These are phyloP conservation scores for Chaetoscypha palmicola DNA, from an alignment of 2,329 filamentous ascomycete genomes.

Conservation along the genomic window DNA sequence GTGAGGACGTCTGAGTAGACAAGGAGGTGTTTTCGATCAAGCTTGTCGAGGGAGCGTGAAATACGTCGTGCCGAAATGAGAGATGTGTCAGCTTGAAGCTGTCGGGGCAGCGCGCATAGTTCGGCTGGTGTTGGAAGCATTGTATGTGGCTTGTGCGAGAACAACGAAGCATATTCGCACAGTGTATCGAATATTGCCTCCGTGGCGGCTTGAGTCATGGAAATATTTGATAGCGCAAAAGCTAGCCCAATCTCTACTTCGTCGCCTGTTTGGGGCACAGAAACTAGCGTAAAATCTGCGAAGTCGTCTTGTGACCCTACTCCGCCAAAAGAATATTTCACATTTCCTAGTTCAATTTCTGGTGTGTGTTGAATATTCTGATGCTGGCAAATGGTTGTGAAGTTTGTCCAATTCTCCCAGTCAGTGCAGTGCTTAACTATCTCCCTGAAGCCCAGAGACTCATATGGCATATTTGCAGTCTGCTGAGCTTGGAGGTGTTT, in stretches of 20 bases:
- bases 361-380: slow-evolving; percentile 12
- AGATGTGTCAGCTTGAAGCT: background rate
- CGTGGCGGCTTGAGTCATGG: slow-evolving; percentile 4
- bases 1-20: slow-evolving; percentile 4
- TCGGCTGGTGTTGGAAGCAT: slow-evolving; percentile 1
- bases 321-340: slow-evolving; percentile 9
- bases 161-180: slow-evolving; percentile 1
- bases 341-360: slow-evolving; percentile 6
- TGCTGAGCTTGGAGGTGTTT: slow-evolving; percentile 10
- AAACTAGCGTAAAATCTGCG: slow-evolving; percentile 12
- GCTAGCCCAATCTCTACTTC: slow-evolving; percentile 11
- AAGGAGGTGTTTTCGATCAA: slow-evolving; percentile 1
- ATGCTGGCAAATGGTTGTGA: slow-evolving; percentile 12
- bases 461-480: slow-evolving; percentile 14
- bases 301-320: slow-evolving; percentile 12
- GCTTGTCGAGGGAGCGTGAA: background rate
- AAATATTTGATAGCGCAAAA: slow-evolving; percentile 6
- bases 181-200: slow-evolving; percentile 8
- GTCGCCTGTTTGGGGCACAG: slow-evolving; percentile 7
- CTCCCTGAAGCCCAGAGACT: slow-evolving; percentile 14
- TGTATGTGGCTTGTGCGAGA: slow-evolving; percentile 2
- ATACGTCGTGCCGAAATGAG: background rate
- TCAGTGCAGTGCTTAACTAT: slow-evolving; percentile 15
- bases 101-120: background rate
- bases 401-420: slow-evolving; percentile 15